Percentiles rank a stretch among this genome's conserved stretches.
Conservation (phyloP, 2,329 filamentous ascomycete genomes). For the Botrytis medusae region DNA sequence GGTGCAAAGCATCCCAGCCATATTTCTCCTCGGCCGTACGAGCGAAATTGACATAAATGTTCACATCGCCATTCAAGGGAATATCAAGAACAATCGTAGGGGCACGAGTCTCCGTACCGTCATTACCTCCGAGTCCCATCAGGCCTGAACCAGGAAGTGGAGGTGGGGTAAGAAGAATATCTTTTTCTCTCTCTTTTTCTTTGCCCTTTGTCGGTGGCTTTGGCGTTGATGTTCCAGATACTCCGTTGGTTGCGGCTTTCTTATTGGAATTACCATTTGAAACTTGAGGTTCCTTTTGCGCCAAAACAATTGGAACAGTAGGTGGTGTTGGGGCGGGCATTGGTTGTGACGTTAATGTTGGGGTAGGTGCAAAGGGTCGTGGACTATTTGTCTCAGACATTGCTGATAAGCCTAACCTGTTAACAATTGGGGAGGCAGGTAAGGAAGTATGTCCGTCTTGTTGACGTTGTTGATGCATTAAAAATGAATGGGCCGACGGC, state of each 20-base stretch:
- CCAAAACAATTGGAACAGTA: conserved; percentile 13
- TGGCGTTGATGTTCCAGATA: conserved; percentile 52
- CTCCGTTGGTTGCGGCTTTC: conserved; percentile 45
- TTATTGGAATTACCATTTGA: conserved; percentile 35
- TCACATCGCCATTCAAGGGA: conserved; percentile 71
- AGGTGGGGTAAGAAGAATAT: conserved; percentile 45
- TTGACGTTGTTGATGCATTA: conserved; percentile 37
- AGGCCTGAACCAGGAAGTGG: conserved; percentile 64
- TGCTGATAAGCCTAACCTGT: conserved; percentile 32
- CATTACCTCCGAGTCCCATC: conserved; percentile 54
- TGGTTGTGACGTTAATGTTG: conserved; percentile 14
- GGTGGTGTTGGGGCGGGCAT: conserved; percentile 10
- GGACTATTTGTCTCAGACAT: conserved; percentile 17
- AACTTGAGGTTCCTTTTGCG: conserved; percentile 1
- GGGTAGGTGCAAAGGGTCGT: conserved; percentile 9
- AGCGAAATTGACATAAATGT: conserved; percentile 94
- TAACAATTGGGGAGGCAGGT: conserved; percentile 38
- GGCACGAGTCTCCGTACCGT: conserved; percentile 58
- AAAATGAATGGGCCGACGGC: conserved; percentile 40
- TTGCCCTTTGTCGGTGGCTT: conserved; percentile 55
- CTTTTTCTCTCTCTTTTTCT: conserved; percentile 27
- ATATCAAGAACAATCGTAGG: conserved; percentile 85
- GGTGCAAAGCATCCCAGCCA: conserved; percentile 91
- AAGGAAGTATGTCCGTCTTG: conserved; percentile 32
- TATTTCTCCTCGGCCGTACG: conserved; percentile 91